These are phyloP conservation scores for Scolecobasidium constrictum DNA, from an alignment of 2,329 filamentous ascomycete species.

Conservation along the genomic window DNA sequence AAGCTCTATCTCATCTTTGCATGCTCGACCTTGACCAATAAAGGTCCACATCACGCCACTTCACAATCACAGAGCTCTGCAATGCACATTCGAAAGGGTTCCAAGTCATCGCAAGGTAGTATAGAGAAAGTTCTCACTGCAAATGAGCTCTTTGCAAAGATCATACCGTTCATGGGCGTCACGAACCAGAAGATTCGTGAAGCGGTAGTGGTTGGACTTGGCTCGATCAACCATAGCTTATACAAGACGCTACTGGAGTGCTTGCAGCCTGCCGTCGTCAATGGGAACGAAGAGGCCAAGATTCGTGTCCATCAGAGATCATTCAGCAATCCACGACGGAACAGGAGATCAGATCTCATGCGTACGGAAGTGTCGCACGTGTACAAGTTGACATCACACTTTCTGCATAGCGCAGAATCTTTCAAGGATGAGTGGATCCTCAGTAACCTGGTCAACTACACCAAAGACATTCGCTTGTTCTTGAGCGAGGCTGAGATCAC, in stretches of 20 bases:
- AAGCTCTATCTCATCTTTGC: conserved; percentile 95
- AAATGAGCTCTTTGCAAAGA: conserved; percentile 76
- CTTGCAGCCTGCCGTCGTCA: conserved; percentile 72
- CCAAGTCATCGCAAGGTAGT: conserved; percentile 54
- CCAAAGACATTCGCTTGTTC: conserved; percentile 87
- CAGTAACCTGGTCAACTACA: conserved; percentile 77
- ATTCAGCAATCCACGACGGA: conserved; percentile 71
- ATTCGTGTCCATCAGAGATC: conserved; percentile 77
- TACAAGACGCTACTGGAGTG: conserved; percentile 87
- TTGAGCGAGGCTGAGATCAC: conserved; percentile 92
- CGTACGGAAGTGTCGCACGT: conserved; percentile 94
- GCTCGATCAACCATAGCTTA: conserved; percentile 89
- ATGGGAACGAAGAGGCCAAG: conserved; percentile 82
- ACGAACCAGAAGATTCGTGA: conserved; percentile 73
- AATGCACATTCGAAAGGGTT: conserved; percentile 73
- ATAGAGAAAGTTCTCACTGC: conserved; percentile 80
- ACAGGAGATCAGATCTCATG: conserved; percentile 53
- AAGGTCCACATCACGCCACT: conserved; percentile 54
- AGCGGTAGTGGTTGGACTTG: conserved; percentile 82
- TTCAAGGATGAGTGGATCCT: conserved; percentile 85
- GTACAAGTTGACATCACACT: conserved; percentile 86
- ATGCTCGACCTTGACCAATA: conserved; percentile 84
- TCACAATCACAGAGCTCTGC: conserved; percentile 47
- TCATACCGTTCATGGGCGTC: conserved; percentile 77
- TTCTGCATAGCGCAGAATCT: conserved; percentile 66